phyloP scores from a whole-genome alignment of 2,329 filamentous ascomycete species.

The Cladosporium sp. region DNA sequence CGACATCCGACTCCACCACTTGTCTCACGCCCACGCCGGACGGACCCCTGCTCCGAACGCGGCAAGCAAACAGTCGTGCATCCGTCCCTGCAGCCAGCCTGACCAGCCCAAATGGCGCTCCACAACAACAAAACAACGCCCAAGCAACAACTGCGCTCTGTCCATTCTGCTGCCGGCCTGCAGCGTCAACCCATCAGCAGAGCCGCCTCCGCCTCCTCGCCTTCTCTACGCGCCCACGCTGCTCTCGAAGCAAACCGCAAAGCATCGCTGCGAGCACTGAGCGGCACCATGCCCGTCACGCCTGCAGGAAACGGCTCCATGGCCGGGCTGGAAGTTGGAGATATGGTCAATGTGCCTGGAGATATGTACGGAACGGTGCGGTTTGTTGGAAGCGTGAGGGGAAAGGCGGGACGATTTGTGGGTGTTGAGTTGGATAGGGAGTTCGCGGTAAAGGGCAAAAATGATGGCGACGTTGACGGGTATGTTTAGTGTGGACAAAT shows the following conservation, averaged over 20 bases:
- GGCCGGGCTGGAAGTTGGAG: slow-evolving; percentile 62
- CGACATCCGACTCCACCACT: no score
- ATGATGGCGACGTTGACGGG: slow-evolving; percentile 94
- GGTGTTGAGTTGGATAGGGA: slow-evolving; percentile 84
- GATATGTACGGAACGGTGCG: slow-evolving; percentile 87
- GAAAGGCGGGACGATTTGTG: slow-evolving; percentile 87
- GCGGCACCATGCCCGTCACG: slow-evolving; percentile 31
- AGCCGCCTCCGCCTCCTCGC: slow-evolving; percentile 37
- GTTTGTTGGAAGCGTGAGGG: slow-evolving; percentile 80
- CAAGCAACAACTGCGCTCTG: slow-evolving; percentile 26
- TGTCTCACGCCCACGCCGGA: background rate
- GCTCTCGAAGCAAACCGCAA: slow-evolving; percentile 59
- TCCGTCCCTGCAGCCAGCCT: background rate
- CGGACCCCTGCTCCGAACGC: background rate
- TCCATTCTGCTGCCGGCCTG: slow-evolving; percentile 15
- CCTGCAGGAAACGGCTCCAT: background rate
- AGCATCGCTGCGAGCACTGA: slow-evolving; percentile 66
- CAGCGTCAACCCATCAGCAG: slow-evolving; percentile 37
- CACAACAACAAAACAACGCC: slow-evolving; percentile 38
- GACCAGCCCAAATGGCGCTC: background rate
- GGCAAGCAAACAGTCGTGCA: background rate
- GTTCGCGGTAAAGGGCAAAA: slow-evolving; percentile 82
- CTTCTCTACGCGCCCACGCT: slow-evolving; percentile 39
- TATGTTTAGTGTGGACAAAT: slow-evolving; percentile 41
- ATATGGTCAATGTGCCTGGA: slow-evolving; percentile 85